These are phyloP conservation scores for Helotiales sp. DNA, from an alignment of 2,329 filamentous ascomycete species.

Conservation along the genomic window DNA sequence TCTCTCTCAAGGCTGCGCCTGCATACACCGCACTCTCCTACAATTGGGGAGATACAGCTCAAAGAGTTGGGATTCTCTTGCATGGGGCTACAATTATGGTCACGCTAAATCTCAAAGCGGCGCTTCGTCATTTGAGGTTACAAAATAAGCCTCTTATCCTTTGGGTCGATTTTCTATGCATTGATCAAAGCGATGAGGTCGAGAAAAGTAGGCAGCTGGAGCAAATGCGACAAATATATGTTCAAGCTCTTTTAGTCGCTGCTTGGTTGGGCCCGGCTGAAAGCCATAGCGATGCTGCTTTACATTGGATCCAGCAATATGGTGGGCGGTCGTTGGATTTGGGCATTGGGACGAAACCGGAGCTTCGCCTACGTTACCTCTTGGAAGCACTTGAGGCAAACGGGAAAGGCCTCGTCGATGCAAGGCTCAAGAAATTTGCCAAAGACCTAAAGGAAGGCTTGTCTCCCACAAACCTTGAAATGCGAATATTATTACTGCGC, in stretches of 20 bases:
- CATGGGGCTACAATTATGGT: slow-evolving; percentile 13
- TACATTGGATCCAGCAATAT: slow-evolving; percentile 25
- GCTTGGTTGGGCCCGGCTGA: slow-evolving; percentile 40
- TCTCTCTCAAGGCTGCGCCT: neutral
- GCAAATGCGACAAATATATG: slow-evolving; percentile 41
- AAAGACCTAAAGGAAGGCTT: slow-evolving; percentile 17
- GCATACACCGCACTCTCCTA: slow-evolving; percentile 17
- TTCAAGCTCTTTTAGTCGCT: slow-evolving; percentile 32
- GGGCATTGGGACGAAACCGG: slow-evolving; percentile 15
- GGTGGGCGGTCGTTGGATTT: slow-evolving; percentile 14
- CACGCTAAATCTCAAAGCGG: slow-evolving; percentile 25
- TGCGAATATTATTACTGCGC: slow-evolving; percentile 14
- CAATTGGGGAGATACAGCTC: slow-evolving; percentile 12
- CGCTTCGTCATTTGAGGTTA: slow-evolving; percentile 25
- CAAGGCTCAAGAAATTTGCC: slow-evolving; percentile 13
- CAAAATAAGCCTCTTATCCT: slow-evolving; percentile 22
- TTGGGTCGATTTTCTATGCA: slow-evolving; percentile 43
- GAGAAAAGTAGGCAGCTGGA: slow-evolving; percentile 38
- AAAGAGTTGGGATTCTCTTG: neutral
- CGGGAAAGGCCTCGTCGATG: slow-evolving; percentile 6
- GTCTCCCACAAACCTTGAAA: slow-evolving; percentile 22
- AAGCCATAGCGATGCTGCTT: slow-evolving; percentile 18
- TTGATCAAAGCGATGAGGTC: slow-evolving; percentile 36
- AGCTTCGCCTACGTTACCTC: slow-evolving; percentile 13
- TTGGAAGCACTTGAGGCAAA: slow-evolving; percentile 14